Conservation (phyloP, 169 alveolate species). For the Plasmodium vinckei region DNA sequence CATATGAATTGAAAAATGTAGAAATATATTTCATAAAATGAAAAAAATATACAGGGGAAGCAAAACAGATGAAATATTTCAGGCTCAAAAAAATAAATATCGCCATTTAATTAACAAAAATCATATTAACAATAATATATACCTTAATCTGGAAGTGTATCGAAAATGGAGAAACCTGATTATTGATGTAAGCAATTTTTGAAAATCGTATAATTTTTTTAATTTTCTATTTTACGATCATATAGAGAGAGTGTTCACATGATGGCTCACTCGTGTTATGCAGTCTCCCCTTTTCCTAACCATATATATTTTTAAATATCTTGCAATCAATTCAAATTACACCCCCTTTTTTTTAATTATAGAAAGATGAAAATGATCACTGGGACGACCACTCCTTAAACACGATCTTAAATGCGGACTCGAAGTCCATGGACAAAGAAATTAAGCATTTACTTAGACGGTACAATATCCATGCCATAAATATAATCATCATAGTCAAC, state of each 20-base stretch:
- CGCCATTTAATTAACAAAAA: slow-evolving; percentile 66
- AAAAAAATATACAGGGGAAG: slow-evolving; percentile 70
- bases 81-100: slow-evolving; percentile 60
- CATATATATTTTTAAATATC: background rate
- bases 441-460: slow-evolving; percentile 46
- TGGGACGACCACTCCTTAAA: slow-evolving; percentile 53
- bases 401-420: slow-evolving; percentile 40
- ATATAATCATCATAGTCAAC: background rate
- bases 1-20: slow-evolving; percentile 40
- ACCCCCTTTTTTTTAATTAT: background rate
- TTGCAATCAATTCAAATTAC: background rate
- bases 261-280: background rate
- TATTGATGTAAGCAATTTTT: slow-evolving; percentile 21
- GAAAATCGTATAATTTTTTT: background rate
- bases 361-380: slow-evolving; percentile 61
- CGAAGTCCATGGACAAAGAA: slow-evolving; percentile 59
- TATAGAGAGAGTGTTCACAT: background rate
- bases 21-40: slow-evolving; percentile 61
- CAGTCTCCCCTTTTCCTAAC: background rate
- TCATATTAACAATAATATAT: slow-evolving; percentile 41
- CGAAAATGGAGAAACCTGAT: slow-evolving; percentile 67
- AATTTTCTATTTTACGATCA: background rate
- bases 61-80: slow-evolving; percentile 72
- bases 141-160: slow-evolving; percentile 45
- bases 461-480: background rate